A percentile compares a stretch with the other conserved stretches of the same genome.
These are phyloP conservation scores for Cyclotella kingstonii DNA, from an alignment of 108 stramenopile genomes.

Conservation along the genomic window DNA sequence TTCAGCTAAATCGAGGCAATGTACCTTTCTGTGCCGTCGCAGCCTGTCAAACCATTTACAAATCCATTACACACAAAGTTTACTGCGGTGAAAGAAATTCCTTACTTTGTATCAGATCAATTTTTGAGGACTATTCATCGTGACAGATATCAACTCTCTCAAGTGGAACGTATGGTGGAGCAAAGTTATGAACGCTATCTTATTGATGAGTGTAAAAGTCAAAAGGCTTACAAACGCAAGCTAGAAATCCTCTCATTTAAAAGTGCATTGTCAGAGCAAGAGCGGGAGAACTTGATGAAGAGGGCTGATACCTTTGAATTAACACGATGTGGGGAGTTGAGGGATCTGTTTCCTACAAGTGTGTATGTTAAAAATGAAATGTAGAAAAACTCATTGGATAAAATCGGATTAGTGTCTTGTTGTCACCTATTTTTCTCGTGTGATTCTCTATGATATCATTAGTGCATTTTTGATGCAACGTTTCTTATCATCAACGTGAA, in stretches of 20 bases:
- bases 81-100: conserved; percentile 81
- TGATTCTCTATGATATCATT: too few relatives aligned
- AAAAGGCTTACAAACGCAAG: conserved; percentile 62
- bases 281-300: conserved; percentile 40
- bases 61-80: conserved; percentile 71
- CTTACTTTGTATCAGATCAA: conserved; percentile 80
- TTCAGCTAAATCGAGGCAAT: not conserved
- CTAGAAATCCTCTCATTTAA: conserved; percentile 43
- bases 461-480: too few relatives aligned
- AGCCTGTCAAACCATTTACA: conserved; percentile 62
- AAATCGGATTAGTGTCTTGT: too few relatives aligned
- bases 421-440: too few relatives aligned
- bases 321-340: conserved; percentile 69
- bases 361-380: conserved; percentile 26
- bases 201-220: conserved; percentile 75
- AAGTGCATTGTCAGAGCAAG: conserved; percentile 47
- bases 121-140: conserved; percentile 77
- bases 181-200: conserved; percentile 73
- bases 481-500: too few relatives aligned
- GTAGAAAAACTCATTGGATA: too few relatives aligned
- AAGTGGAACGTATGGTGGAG: conserved; percentile 89
- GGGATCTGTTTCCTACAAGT: conserved; percentile 63
- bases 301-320: conserved; percentile 66
- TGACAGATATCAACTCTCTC: conserved; percentile 84
- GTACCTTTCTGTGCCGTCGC: conserved; percentile 1